These are phyloP conservation scores for Penicillium sp. DNA, from an alignment of 2,329 filamentous ascomycete genomes.

Conservation along the genomic window DNA sequence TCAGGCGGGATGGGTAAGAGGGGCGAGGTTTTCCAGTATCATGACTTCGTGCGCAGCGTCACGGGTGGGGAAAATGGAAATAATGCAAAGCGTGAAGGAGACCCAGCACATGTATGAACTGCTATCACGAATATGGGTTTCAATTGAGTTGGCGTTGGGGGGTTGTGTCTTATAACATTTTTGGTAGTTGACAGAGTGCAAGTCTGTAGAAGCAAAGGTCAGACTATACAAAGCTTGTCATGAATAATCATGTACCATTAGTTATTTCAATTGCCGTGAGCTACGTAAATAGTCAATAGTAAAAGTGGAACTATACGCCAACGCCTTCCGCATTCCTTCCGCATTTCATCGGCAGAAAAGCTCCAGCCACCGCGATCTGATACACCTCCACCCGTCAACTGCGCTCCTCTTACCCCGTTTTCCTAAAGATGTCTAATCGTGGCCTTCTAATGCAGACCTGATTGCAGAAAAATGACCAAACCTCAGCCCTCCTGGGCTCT, in stretches of 20 bases:
- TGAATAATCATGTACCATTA: not conserved
- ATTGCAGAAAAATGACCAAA: constrained; percentile 19
- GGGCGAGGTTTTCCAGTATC: constrained; percentile 89
- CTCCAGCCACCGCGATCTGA: constrained; percentile 21
- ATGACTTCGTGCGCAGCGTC: constrained; percentile 79
- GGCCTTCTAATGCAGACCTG: constrained; percentile 11
- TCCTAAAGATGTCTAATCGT: constrained; percentile 8
- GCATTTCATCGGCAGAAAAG: constrained; percentile 28
- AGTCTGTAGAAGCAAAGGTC: not conserved
- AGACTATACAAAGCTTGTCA: not conserved
- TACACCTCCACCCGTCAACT: constrained; percentile 2
- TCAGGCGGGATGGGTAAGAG: constrained; percentile 57
- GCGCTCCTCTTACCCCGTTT: not conserved
- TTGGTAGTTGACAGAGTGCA: not conserved
- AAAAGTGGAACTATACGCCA: constrained; percentile 1
- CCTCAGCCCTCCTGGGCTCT: constrained; percentile 26
- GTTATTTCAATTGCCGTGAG: not conserved
- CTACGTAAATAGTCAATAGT: not conserved
- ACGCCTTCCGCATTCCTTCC: constrained; percentile 21
- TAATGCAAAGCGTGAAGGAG: constrained; percentile 23
- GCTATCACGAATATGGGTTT: constrained; percentile 3
- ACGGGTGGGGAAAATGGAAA: constrained; percentile 50
- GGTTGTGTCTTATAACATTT: not conserved
- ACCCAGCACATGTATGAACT: constrained; percentile 13
- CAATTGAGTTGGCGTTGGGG: constrained; percentile 16